Percentiles rank a stretch among this genome's conserved stretches.
These are phyloP conservation scores for Scheffersomyces titani DNA, from an alignment of 1,139 yeast species.

Conservation along the genomic window DNA sequence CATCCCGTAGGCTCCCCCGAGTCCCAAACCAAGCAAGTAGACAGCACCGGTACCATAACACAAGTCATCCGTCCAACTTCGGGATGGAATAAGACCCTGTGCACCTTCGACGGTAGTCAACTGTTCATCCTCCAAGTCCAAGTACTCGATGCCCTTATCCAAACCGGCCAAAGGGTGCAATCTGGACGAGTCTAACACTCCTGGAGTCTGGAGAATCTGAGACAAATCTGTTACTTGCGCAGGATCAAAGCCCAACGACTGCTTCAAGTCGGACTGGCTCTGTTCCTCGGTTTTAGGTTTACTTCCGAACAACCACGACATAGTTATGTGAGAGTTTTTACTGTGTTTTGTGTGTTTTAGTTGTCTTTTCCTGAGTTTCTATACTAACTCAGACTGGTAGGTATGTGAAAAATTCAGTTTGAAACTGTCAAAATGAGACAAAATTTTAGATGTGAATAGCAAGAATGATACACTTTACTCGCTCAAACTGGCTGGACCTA, in stretches of 20 bases:
- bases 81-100: constrained; percentile 86
- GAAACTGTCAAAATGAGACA: neutral
- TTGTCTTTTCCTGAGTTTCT: neutral
- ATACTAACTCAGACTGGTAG: neutral
- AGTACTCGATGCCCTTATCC: constrained; percentile 83
- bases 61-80: constrained; percentile 96
- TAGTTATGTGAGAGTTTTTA: constrained; percentile 14
- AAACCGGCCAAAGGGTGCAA: constrained; percentile 95
- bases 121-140: constrained; percentile 81
- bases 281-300: constrained; percentile 19
- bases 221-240: constrained; percentile 65
- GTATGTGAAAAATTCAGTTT: neutral
- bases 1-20: constrained; percentile 88
- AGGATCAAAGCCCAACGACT: constrained; percentile 67
- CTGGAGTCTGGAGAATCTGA: constrained; percentile 59
- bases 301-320: constrained; percentile 76
- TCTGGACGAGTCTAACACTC: constrained; percentile 66
- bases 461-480: neutral
- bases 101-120: constrained; percentile 78
- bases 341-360: neutral
- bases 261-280: constrained; percentile 30
- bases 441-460: neutral
- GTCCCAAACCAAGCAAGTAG: constrained; percentile 69
- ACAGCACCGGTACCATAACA: constrained; percentile 98
- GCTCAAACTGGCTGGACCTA: neutral